Base-by-base conservation (phyloP, 176 grass and related monocot genomes). In the Elymus sibiricus region DNA sequence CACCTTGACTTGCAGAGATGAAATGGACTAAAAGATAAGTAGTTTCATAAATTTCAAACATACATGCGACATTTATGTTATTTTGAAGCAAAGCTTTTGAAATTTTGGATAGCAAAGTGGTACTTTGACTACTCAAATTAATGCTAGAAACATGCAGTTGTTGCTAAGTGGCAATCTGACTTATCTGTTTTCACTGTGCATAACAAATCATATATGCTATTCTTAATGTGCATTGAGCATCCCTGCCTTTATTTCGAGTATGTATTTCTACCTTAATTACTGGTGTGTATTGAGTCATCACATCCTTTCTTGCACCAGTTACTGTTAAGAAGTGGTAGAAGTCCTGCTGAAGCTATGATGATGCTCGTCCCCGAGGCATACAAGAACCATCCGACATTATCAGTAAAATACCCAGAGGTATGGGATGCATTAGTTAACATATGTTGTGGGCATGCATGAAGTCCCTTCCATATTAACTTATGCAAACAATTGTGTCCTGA, bases 301-400 rank as follows among this genome's bases (percentile, higher is more conserved):
- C 22, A 80, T 78, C 19, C 64, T 85, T 86, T 86, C 82, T 92
- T 91, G 34, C 73, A 63, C 84, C 80, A 99, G 97, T 87, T 99
- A 84, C 72, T 99, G 39, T 29, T 97, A 88, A 90, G 94, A 87
- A 99, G 97, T 90, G 97, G 97, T 83, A 91, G 94, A 83, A 97
- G 83, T 84, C 92, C 97, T 61, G 92, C 86, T 86, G 97, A 99
- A 97, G 92, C 92, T 88, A 80, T 99, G 73, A 94, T 97, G 97
- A 91, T 99, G 87, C 97, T 99, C 16, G 97, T 99, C 60, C 97
- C 97, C 74, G 97, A 99, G 87, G 97, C 89, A 85, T 99, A 99
- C 79, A 99, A 99, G 87, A 99, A 99, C 75, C 97, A 99, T 87
- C 97, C 97, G 19, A 99, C 97, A 74, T 80, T 99, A 79, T 94